Evolutionary conservation across 495 filamentous ascomycete genomes (phyloP).

Genomic region (Ramalina intermedia): DNA sequence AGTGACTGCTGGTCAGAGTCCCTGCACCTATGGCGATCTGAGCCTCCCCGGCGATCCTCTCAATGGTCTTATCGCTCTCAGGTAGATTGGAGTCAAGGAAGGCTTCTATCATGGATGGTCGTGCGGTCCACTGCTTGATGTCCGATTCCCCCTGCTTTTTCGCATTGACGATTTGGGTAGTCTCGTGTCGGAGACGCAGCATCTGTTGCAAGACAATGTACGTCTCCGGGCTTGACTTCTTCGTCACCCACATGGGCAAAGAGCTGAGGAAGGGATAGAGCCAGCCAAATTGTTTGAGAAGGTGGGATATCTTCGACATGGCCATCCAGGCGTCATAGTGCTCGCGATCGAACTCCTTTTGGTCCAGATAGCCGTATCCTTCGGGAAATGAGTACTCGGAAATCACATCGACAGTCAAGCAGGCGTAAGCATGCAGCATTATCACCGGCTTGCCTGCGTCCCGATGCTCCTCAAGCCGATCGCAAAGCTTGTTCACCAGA

Average conservation of each 20-base stretch:
- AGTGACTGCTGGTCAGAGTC: slow-evolving; percentile 30
- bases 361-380: slow-evolving; percentile 20
- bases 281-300: slow-evolving; percentile 8
- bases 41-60: slow-evolving; percentile 28
- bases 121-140: slow-evolving; percentile 4
- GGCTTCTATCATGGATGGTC: slow-evolving; percentile 8
- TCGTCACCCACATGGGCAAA: slow-evolving; percentile 7
- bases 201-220: background rate
- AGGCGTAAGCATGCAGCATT: slow-evolving; percentile 17
- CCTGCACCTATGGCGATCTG: slow-evolving; percentile 33
- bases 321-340: slow-evolving; percentile 9
- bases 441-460: slow-evolving; percentile 10
- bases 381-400: slow-evolving; percentile 30
- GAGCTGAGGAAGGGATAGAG: slow-evolving; percentile 8
- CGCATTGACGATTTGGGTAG: background rate
- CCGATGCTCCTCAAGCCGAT: slow-evolving; percentile 14
- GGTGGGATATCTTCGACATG: background rate
- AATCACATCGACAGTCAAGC: slow-evolving; percentile 27
- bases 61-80: background rate
- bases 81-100: slow-evolving; percentile 12
- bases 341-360: slow-evolving; percentile 3
- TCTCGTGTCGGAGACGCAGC: background rate
- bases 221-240: slow-evolving; percentile 1
- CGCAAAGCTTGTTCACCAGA: slow-evolving; percentile 12
- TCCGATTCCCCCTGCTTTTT: background rate